Percentiles rank a stretch among this genome's conserved stretches.
These are phyloP conservation scores for Sporothrix protearum DNA, from an alignment of 2,329 filamentous ascomycete species.

Conservation along the genomic window DNA sequence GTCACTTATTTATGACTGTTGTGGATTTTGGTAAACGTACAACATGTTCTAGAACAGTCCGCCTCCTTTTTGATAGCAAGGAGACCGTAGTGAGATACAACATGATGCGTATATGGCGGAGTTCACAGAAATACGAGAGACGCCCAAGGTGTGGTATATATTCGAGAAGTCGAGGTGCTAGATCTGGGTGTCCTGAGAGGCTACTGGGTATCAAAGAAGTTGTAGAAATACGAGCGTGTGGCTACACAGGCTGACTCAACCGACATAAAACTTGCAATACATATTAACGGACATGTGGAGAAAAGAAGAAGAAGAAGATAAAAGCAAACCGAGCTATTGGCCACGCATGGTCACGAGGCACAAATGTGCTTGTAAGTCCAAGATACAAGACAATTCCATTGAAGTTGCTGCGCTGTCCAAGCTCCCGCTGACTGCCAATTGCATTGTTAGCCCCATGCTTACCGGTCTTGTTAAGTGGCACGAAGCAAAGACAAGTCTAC, in stretches of 20 bases:
- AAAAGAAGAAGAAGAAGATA: neutral
- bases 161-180: too few species aligned
- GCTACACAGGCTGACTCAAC: neutral
- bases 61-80: neutral
- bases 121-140: neutral
- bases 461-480: neutral
- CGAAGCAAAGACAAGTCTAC: neutral
- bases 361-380: neutral
- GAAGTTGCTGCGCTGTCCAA: neutral
- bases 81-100: neutral
- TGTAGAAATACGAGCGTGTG: neutral
- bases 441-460: too few species aligned
- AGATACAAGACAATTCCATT: neutral
- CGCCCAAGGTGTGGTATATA: neutral
- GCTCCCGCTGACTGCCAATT: too few species aligned
- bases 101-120: conserved; percentile 3
- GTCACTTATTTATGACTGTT: neutral
- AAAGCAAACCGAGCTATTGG: neutral
- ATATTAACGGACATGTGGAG: neutral
- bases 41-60: neutral
- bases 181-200: neutral
- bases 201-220: neutral
- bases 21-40: neutral
- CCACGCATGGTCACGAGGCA: neutral
- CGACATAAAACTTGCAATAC: neutral